Base-by-base conservation (phyloP, 2,329 filamentous ascomycete genomes). In the Aspergillus phoenicis region DNA sequence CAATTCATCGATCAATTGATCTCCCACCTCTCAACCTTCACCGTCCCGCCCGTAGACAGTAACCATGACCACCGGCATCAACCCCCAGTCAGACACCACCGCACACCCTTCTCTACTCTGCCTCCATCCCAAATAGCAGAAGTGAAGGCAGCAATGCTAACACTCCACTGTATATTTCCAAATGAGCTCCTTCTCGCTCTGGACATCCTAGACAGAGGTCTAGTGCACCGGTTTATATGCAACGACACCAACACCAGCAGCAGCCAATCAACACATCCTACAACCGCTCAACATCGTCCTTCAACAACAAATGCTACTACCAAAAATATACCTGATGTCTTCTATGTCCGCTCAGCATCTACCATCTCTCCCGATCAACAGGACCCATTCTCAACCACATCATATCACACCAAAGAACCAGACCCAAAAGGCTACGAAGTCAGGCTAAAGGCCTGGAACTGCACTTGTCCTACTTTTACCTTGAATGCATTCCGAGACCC, bases 111-210 rank as follows among this genome's bases (percentile, higher is more conserved):
- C 39, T 67, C 73, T 30, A 55, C 66, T 17, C 65, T 73, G 10
- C 55, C 71, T 43, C 52, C 62, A 39, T 38, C 63, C 41, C 59
- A 68, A 48, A 53, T 71, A 7, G 55, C 73, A 49, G 65, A 70
- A 62, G 60, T 74, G 52, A 84, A 83, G 66, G 82, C 85, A 52
- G 78, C 90, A 15, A 80, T 97, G n/a, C 80, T 92, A 1, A 92
- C 91, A 0, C 84, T 97, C 0, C 93, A 97, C 77, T 90, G 92
- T 36, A 80, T 97, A 13, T 96, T 96, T 71, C 93, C 93, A 0
- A 86, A 87, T 64, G 85, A 92, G 57, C 79, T 97, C 2, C 87
- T 97, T 1, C 91, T 92, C 2, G 92, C 94, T 0, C 83, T 99
- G 2, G 93, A 98, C 75, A 83, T 98, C 0, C 83, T 99, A 0